Conservation (phyloP, 164 flowering plant species). For the Pachysandra terminalis region DNA sequence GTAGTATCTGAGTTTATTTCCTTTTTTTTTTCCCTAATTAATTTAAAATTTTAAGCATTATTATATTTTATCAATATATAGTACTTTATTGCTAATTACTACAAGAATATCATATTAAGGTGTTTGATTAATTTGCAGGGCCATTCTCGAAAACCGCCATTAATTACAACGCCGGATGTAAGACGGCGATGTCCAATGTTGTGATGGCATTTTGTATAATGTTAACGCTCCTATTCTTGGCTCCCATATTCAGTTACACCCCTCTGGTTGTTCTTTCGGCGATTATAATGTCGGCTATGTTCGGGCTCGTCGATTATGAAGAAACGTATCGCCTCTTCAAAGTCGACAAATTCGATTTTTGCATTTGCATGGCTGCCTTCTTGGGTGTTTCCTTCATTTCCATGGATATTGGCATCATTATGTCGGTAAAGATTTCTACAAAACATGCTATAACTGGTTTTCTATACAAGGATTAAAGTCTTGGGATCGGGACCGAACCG, state of each 20-base stretch:
- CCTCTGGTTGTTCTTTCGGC: conserved; percentile 89
- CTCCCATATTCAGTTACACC: conserved; percentile 79
- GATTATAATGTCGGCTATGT: conserved; percentile 82
- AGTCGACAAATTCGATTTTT: conserved; percentile 82
- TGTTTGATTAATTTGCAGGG: conserved; percentile 37
- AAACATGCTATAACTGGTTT: background rate
- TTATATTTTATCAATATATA: too few relatives aligned
- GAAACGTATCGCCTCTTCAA: conserved; percentile 50
- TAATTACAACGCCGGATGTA: conserved; percentile 75
- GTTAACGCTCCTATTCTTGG: conserved; percentile 65
- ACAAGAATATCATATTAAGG: too few relatives aligned
- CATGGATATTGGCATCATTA: conserved; percentile 74
- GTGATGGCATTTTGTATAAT: conserved; percentile 71
- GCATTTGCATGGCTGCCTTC: conserved; percentile 67
- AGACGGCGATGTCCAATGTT: conserved; percentile 62
- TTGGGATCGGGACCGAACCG: too few relatives aligned
- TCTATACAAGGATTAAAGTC: too few relatives aligned
- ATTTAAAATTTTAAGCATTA: too few relatives aligned
- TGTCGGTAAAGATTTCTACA: conserved; percentile 46
- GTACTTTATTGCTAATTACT: too few relatives aligned
- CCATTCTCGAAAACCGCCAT: conserved; percentile 95
- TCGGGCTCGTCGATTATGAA: conserved; percentile 70
- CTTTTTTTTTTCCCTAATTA: background rate
- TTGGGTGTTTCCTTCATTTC: conserved; percentile 67
- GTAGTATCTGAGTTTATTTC: conserved; percentile 40